A percentile compares a stretch with the other conserved stretches of the same genome.
Evolutionary conservation across 1,139 yeast species (phyloP).

Genomic region (Pichia norvegensis): DNA sequence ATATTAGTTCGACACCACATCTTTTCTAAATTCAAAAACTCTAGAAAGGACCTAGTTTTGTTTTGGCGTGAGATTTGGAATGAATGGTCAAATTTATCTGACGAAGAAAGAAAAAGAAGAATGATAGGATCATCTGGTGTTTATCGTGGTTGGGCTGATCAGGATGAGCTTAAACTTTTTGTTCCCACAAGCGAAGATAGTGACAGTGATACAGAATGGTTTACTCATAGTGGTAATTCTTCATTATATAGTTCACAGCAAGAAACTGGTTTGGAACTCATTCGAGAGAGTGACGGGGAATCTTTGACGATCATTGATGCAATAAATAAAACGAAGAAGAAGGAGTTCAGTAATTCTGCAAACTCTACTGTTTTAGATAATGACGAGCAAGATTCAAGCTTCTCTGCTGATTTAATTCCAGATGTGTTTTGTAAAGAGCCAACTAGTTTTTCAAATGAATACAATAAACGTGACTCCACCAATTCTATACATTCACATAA

Average conservation of each 20-base stretch:
- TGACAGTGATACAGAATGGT: conserved; percentile 11
- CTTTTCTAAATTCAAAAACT: conserved; percentile 14
- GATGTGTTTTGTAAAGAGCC: too few species aligned
- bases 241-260: background rate
- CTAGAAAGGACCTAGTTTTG: conserved; percentile 16
- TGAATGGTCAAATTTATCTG: conserved; percentile 18
- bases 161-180: conserved; percentile 16
- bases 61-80: conserved; percentile 23
- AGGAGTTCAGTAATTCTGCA: background rate
- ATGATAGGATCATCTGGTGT: conserved; percentile 11
- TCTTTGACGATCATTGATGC: background rate
- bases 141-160: conserved; percentile 18
- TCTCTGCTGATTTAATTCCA: background rate
- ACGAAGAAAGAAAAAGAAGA: conserved; percentile 14
- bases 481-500: too few species aligned
- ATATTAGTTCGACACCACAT: conserved; percentile 16
- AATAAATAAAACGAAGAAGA: background rate
- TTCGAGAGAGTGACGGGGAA: conserved; percentile 10
- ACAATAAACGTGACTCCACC: too few species aligned
- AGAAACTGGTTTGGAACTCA: conserved; percentile 8
- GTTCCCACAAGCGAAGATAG: conserved; percentile 15
- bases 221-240: conserved; percentile 1
- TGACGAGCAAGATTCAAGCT: background rate
- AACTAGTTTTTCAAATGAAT: too few species aligned
- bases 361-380: background rate